Base-by-base conservation (phyloP, 192 early-diverging fungal species). In the Entomortierella beljakovae region DNA sequence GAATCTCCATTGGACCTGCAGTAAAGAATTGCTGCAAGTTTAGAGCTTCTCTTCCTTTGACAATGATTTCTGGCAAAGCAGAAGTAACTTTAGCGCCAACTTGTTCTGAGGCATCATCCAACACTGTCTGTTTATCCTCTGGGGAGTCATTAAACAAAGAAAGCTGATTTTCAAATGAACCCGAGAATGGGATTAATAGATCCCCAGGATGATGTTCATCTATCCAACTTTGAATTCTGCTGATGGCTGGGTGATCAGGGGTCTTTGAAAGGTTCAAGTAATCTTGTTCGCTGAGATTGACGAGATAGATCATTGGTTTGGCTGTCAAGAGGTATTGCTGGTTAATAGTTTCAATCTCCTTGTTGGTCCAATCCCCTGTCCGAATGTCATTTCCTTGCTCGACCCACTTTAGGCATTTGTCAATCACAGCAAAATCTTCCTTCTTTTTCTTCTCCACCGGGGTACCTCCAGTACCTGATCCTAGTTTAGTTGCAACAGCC, bases 11-110 rank as follows among this genome's bases (percentile, higher is more conserved):
- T n/a, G 82, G 85, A 31, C 93, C 93, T 31, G 88, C 88, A 5
- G 92, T 93, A 74, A 93, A 93, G 73, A 82, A 95, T 81, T 92
- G 90, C 42, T 87, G 77, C n/a, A 95, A 83, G 51, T 80, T 72
- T 58, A 95, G 80, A n/a, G 90, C 91, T 35, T 83, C 81, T 64
- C 94, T 89, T 42, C 93, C 93, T 22, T 84, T 83, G 34, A 90
- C 75, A 61, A 92, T 87, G 51, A 94, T 89, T 50, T 90, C 85
- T 42, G 89, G 87, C 18, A 95, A 64, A 3, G 87, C 87, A 9
- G 89, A 88, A 6, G 59, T 57, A 40, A 82, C 60, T 29, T 59
- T 52, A 61, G 81, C 50, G 13, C 73, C 81, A 0, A 64, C 74
- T 42, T 76, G 64, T 28, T 70, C 48, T 4, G 75, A 79, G 0